Conservation (phyloP, 441 rosid species). For the Mallotus repandus region DNA sequence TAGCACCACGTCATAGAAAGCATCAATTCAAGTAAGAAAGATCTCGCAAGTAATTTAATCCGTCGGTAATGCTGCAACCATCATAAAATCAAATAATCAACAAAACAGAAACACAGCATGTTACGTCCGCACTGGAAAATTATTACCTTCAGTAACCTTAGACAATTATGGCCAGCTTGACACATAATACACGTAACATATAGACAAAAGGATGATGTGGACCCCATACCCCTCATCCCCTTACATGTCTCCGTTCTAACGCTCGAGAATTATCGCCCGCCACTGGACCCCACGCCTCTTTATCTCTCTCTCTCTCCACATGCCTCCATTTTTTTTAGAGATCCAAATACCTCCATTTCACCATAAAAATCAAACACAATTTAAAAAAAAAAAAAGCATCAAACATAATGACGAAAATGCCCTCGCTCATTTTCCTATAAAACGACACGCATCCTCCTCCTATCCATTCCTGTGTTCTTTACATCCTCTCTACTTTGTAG, state of each 20-base stretch:
- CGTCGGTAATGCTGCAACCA: neutral
- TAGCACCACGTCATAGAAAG: neutral
- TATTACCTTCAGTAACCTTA: neutral
- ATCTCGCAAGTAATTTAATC: neutral
- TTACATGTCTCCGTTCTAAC: neutral
- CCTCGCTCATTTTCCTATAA: conserved; percentile 31
- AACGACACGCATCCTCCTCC: neutral
- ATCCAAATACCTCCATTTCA: no score
- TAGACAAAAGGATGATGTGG: conserved; percentile 12
- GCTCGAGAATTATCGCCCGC: conserved; percentile 39
- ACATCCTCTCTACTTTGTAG: neutral
- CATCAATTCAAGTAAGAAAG: neutral
- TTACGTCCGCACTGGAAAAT: neutral
- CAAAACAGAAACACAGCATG: neutral
- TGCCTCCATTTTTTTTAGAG: no score
- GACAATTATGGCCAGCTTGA: neutral
- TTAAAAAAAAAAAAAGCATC: neutral
- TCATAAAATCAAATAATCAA: neutral
- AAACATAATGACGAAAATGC: conserved; percentile 21
- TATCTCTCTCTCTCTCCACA: neutral
- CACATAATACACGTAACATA: neutral
- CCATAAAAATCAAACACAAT: neutral
- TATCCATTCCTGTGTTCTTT: conserved; percentile 16
- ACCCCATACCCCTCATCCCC: conserved; percentile 13
- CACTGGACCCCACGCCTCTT: conserved; percentile 30